Base-by-base conservation (phyloP, 2,329 filamentous ascomycete species). In the Cordyceps fumosorosea region DNA sequence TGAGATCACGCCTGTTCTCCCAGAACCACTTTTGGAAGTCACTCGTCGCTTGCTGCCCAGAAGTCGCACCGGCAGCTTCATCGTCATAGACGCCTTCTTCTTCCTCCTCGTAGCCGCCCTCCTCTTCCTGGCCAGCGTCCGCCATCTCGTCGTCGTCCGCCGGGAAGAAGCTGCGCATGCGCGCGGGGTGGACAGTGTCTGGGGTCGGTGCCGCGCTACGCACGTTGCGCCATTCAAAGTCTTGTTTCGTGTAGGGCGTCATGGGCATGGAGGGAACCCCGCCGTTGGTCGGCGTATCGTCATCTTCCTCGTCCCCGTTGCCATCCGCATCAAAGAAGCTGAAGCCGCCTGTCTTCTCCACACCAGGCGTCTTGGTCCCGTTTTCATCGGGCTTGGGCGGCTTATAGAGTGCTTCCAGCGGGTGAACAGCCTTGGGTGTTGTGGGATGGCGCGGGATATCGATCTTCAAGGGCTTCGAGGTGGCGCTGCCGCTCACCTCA, bases 201-300 rank as follows among this genome's bases (percentile, higher is more conserved):
- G 95, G 95, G 0, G 95, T 99, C 0, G 95, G 95, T 2, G 95
- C 95, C 6, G 92, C 92, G 71, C 92, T 97, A 62, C 95, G 84
- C n/a, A 90, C 72, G 56, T 84, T 84, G 65, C 92, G 84, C 76
- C 80, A 85, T 67, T 91, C 88, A 34, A 93, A 79, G 67, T 98
- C 93, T 67, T 87, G 84, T 65, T 87, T 86, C 0, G 90, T 91
- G 72, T 87, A 96, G 0, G 93, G 93, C 0, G 93, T 97, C 74
- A 91, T 85, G 14, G 92, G 93, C 5, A 78, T 70, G 12, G 82
- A 73, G 24, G 64, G 66, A 5, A 65, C 63, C 5, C 66, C 66
- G 6, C 65, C 63, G 18, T 32, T 63, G 26, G 64, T 62, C 3
- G 66, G 32, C 34, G 29, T 45, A 3, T n/a, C 66, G 1, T 75